A percentile compares a stretch with the other conserved stretches of the same genome.
Conservation (phyloP, 83 land plant species). For the Isoetes engelmannii region DNA sequence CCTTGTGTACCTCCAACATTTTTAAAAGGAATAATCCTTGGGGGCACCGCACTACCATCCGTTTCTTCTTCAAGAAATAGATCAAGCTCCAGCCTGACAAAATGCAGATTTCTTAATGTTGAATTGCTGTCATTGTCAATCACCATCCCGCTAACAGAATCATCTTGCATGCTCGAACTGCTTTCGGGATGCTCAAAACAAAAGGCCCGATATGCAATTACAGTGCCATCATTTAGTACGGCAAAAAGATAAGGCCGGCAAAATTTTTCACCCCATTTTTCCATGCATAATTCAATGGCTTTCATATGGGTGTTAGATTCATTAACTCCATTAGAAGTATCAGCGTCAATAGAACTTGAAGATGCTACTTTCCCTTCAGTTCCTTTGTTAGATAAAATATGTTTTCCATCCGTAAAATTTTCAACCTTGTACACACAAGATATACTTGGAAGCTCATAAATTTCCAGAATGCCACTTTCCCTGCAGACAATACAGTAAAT, state of each 20-base stretch:
- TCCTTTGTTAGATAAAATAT: constrained; percentile 60
- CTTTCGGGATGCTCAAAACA: constrained; percentile 61
- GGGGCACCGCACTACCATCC: constrained; percentile 9
- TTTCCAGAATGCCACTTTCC: constrained; percentile 70
- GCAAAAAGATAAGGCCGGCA: constrained; percentile 80
- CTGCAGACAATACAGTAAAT: constrained; percentile 81
- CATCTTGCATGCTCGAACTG: constrained; percentile 35
- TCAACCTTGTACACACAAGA: constrained; percentile 71
- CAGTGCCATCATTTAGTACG: constrained; percentile 79
- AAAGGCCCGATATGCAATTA: constrained; percentile 89
- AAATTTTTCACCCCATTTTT: constrained; percentile 79
- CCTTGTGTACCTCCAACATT: constrained; percentile 90
- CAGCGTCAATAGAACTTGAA: neutral
- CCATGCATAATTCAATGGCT: constrained; percentile 77
- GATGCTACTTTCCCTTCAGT: constrained; percentile 6
- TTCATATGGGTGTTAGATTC: constrained; percentile 34
- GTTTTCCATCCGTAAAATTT: constrained; percentile 69
- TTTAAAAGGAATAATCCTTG: constrained; percentile 57
- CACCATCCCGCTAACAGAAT: constrained; percentile 3
- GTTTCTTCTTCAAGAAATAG: constrained; percentile 55
- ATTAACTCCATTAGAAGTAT: neutral
- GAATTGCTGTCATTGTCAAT: constrained; percentile 26
- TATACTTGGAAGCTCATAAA: constrained; percentile 83
- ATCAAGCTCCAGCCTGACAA: constrained; percentile 56
- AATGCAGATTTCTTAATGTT: constrained; percentile 80